Evolutionary conservation across 2,329 filamentous ascomycete genomes (phyloP).

Genomic region (Fusarium mangiferae): DNA sequence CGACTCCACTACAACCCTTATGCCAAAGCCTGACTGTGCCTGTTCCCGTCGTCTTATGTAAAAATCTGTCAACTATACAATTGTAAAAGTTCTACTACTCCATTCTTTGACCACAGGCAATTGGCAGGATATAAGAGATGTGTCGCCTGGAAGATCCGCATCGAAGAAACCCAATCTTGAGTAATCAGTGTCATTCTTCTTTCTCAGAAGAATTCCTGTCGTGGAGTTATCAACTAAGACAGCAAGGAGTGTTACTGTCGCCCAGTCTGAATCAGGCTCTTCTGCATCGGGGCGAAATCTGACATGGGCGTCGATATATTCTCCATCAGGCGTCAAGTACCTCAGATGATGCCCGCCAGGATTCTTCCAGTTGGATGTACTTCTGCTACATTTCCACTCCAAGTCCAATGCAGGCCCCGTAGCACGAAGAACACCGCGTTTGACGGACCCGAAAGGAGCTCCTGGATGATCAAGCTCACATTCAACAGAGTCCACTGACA

Average conservation of each 20-base stretch:
- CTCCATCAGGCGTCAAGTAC: fast-evolving
- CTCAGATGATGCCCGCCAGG: neutral
- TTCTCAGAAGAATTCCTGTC: neutral
- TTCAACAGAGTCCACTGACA: neutral
- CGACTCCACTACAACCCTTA: neutral
- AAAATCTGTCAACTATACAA: fast-evolving
- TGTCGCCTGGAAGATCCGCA: neutral
- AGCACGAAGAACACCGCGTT: neutral
- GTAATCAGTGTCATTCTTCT: fast-evolving
- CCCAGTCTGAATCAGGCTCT: neutral
- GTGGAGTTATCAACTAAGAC: neutral
- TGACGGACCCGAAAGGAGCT: neutral
- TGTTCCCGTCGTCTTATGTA: fast-evolving
- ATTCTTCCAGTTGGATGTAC: too few species aligned
- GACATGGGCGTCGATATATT: fast-evolving
- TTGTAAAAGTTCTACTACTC: fast-evolving
- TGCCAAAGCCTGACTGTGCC: fast-evolving
- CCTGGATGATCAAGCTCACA: neutral
- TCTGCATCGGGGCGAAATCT: neutral
- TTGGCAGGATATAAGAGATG: fast-evolving
- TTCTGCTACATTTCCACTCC: neutral
- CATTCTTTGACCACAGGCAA: fast-evolving
- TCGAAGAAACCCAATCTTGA: neutral
- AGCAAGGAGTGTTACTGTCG: neutral
- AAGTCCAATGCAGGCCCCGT: neutral